These are phyloP conservation scores for Hypseocharis bilobata DNA, from an alignment of 441 rosid species.

Conservation along the genomic window DNA sequence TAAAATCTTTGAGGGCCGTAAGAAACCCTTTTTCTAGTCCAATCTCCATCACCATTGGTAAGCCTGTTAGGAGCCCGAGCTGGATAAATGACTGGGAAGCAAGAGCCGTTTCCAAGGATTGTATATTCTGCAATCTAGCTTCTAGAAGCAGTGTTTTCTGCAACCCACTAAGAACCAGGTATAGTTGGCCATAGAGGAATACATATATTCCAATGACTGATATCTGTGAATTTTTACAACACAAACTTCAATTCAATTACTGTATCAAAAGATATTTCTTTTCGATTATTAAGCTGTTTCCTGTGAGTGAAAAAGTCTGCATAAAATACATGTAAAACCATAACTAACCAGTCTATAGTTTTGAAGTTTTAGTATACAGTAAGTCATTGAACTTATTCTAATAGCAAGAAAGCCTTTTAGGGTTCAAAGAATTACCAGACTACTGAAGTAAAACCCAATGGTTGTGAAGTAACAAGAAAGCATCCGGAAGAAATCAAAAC, in stretches of 20 bases:
- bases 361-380: too few species aligned
- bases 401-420: slow-evolving; percentile 2
- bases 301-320: background rate
- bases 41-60: slow-evolving; percentile 98
- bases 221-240: slow-evolving; percentile 39
- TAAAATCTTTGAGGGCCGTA: slow-evolving; percentile 77
- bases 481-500: slow-evolving; percentile 94
- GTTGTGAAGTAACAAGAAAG: slow-evolving; percentile 95
- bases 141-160: slow-evolving; percentile 63
- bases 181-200: slow-evolving; percentile 90
- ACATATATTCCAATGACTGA: slow-evolving; percentile 77
- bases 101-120: slow-evolving; percentile 88
- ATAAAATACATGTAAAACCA: background rate
- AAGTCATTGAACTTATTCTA: too few species aligned
- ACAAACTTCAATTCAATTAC: slow-evolving; percentile 5
- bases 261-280: background rate
- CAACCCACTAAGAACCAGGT: slow-evolving; percentile 89
- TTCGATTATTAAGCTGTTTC: background rate
- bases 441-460: slow-evolving; percentile 83
- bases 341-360: too few species aligned
- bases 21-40: slow-evolving; percentile 95
- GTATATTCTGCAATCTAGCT: slow-evolving; percentile 72
- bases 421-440: slow-evolving; percentile 51
- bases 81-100: slow-evolving; percentile 96
- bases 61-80: slow-evolving; percentile 90